Evolutionary conservation across 1,139 yeast genomes (phyloP).

Genomic region (Pichia sp.): DNA sequence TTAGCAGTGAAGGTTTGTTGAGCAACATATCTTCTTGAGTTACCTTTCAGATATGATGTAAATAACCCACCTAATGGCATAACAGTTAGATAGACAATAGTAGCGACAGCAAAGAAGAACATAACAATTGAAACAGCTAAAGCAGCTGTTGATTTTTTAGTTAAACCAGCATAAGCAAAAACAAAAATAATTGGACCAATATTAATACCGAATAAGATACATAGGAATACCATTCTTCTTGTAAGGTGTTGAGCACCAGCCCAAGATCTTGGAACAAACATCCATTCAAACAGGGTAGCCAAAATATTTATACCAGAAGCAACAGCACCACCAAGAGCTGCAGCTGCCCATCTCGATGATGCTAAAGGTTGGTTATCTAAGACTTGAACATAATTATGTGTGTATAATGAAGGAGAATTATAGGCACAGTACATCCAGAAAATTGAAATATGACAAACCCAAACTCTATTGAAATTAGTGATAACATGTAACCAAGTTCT

Average conservation of each 20-base stretch:
- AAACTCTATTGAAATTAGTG: conserved; percentile 95
- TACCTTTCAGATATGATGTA: conserved; percentile 84
- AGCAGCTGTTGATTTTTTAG: conserved; percentile 66
- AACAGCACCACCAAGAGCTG: conserved; percentile 87
- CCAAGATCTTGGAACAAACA: conserved; percentile 96
- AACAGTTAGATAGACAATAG: conserved; percentile 77
- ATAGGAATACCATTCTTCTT: conserved; percentile 74
- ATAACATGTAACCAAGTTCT: conserved; percentile 97
- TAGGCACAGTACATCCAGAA: conserved; percentile 95
- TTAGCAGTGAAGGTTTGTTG: conserved; percentile 96
- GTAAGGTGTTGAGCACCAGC: conserved; percentile 97
- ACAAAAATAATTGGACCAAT: conserved; percentile 84
- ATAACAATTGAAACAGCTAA: conserved; percentile 79
- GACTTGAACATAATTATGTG: conserved; percentile 77
- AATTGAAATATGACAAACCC: conserved; percentile 86
- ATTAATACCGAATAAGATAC: conserved; percentile 61
- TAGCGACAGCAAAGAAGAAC: conserved; percentile 80
- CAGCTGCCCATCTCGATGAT: conserved; percentile 87
- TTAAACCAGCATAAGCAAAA: conserved; percentile 73
- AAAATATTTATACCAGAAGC: conserved; percentile 74
- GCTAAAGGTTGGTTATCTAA: conserved; percentile 78
- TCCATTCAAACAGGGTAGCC: conserved; percentile 92
- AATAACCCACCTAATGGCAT: conserved; percentile 98
- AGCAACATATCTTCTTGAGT: conserved; percentile 84
- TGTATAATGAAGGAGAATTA: conserved; percentile 87